Conservation (phyloP, 2,329 filamentous ascomycete genomes). For the Colletotrichum caudatum region DNA sequence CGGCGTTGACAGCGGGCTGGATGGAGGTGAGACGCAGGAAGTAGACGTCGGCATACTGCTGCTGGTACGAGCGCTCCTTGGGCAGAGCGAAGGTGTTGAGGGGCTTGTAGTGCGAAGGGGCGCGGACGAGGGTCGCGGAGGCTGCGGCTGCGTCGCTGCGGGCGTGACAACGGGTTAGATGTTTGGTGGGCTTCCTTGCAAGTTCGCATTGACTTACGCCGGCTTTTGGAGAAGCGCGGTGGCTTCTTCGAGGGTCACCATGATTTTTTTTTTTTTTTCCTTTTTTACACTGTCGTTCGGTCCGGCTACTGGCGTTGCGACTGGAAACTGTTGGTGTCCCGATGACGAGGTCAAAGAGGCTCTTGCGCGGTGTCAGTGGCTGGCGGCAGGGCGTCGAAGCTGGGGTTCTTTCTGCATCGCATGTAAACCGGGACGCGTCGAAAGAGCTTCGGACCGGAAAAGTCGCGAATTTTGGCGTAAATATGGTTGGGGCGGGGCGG, state of each 20-base stretch:
- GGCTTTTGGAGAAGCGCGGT: constrained; percentile 61
- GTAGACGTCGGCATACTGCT: constrained; percentile 98
- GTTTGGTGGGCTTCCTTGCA: neutral
- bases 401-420: constrained; percentile 38
- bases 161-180: constrained; percentile 2
- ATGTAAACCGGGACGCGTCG: constrained; percentile 38
- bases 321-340: neutral
- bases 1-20: constrained; percentile 82
- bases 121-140: constrained; percentile 59
- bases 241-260: constrained; percentile 60
- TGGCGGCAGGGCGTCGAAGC: constrained; percentile 2
- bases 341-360: neutral
- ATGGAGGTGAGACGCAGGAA: constrained; percentile 90
- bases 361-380: constrained; percentile 28
- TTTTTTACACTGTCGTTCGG: too few relatives aligned
- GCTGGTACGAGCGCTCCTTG: constrained; percentile 81
- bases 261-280: constrained; percentile 43
- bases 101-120: constrained; percentile 74
- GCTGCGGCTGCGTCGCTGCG: constrained; percentile 27
- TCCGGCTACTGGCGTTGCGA: constrained; percentile 8
- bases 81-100: constrained; percentile 80
- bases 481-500: constrained; percentile 35
- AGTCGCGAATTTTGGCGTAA: constrained; percentile 53
- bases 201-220: constrained; percentile 54
- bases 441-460: constrained; percentile 5